Evolutionary conservation across 495 filamentous ascomycete genomes (phyloP).

Genomic region (Talaromyces liani): DNA sequence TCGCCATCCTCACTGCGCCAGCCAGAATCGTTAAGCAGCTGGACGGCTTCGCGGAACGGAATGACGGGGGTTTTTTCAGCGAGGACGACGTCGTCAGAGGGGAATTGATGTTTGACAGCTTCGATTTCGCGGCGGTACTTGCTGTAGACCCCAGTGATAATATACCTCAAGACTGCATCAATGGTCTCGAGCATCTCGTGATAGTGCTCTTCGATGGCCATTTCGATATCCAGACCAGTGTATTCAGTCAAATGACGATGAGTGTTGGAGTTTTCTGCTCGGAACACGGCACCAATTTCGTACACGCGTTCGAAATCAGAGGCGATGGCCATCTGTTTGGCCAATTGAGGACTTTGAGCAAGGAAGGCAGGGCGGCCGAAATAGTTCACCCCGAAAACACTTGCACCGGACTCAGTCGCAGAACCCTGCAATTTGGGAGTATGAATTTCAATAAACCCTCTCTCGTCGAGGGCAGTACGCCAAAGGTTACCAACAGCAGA

Average conservation of each 20-base stretch:
- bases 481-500: constrained; percentile 74
- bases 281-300: constrained; percentile 82
- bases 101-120: constrained; percentile 56
- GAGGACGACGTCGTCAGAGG: constrained; percentile 67
- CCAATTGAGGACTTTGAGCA: constrained; percentile 86
- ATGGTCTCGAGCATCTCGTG: constrained; percentile 72
- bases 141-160: constrained; percentile 64
- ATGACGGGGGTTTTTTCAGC: constrained; percentile 75
- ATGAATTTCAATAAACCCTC: constrained; percentile 81
- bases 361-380: constrained; percentile 77
- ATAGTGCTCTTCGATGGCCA: constrained; percentile 89
- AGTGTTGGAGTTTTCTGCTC: constrained; percentile 91
- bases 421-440: constrained; percentile 81
- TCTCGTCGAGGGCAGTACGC: constrained; percentile 60
- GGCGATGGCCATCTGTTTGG: constrained; percentile 91
- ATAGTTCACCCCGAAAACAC: constrained; percentile 84
- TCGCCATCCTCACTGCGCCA: constrained; percentile 72
- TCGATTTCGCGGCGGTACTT: constrained; percentile 63
- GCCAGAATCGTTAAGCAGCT: constrained; percentile 74
- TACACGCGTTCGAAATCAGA: constrained; percentile 84
- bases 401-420: constrained; percentile 84
- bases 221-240: constrained; percentile 90
- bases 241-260: constrained; percentile 95
- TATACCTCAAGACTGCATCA: constrained; percentile 72
- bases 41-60: constrained; percentile 70